Evolutionary conservation across 192 early-diverging fungal genomes (phyloP).

Genomic region (Entomortierella parvispora): DNA sequence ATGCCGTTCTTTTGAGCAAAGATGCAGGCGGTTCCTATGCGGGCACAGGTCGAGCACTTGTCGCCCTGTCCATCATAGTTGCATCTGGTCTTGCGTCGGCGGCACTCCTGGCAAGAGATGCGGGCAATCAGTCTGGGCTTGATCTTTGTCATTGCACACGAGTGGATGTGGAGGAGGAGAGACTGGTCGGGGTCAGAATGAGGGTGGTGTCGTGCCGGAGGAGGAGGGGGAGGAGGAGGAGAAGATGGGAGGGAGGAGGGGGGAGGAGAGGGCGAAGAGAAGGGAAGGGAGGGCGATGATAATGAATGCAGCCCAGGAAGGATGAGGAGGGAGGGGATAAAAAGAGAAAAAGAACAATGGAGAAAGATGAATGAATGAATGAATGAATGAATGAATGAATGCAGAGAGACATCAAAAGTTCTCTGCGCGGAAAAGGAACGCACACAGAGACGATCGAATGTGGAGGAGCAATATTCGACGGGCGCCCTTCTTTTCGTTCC

Average conservation of each 20-base stretch:
- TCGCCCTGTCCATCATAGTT: conserved; percentile 44
- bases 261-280: background rate
- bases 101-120: conserved; percentile 50
- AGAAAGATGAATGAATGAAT: background rate
- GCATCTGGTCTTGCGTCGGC: conserved; percentile 39
- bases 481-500: too few relatives aligned
- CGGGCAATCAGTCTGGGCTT: conserved; percentile 46
- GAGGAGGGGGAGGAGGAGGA: background rate
- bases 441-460: background rate
- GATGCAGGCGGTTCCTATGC: conserved; percentile 37
- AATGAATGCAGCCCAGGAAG: background rate
- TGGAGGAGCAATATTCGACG: background rate
- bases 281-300: background rate
- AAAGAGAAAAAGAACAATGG: background rate
- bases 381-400: background rate
- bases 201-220: background rate
- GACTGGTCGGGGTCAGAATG: conserved; percentile 1
- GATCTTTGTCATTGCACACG: conserved; percentile 39
- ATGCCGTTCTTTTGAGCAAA: conserved; percentile 46
- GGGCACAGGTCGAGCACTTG: conserved; percentile 42
- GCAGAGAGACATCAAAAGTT: background rate
- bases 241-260: background rate
- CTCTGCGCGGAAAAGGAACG: background rate
- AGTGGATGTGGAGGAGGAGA: background rate
- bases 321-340: background rate